Base-by-base conservation (phyloP, 768 basidiomycete species). In the Suillus ampliporus region DNA sequence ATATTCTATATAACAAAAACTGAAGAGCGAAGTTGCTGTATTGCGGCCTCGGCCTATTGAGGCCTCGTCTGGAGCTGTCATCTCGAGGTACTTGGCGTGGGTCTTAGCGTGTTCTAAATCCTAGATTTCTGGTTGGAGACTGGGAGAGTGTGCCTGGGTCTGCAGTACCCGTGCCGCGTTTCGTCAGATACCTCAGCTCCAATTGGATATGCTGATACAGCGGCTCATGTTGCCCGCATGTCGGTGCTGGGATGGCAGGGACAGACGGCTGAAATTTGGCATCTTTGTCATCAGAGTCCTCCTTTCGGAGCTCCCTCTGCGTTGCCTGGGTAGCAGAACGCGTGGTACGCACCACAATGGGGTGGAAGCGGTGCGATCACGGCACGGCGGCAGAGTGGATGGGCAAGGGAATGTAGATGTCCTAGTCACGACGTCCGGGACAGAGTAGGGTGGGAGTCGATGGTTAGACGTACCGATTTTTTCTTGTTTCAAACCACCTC, bases 271-370 rank as follows among this genome's bases (percentile, higher is more conserved):
- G 5, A 6, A 51, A 13, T 13, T 51, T 31, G 19, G 28, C 31
- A 31, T 31, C 4, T 31, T 31, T 31, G 31, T 6, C 31, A 31
- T 31, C 31, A 50, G 47, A 48, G 26, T 10, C n/a, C 41, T 26
- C 23, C 47, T 48, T 28, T 26, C 15, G 26, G 26, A 48, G 26
- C 17, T 31, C 50, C 50, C 31, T 19, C 31, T 11, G 31, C 11
- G 50, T 51, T 34, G 28, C 50, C 50, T 51, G 31, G 50, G 50
- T 13, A 34, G 50, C 50, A 51, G 11, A n/a, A 19, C 10, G 50
- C 28, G 11, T n/a, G 28, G 9, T 50, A 11, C 9, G 50, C 19
- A 51, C 28, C 19, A 10, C 50, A 51, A n/a, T 31, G 31, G 28
- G 50, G 31, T 13, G 7, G 28, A 34, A 34, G 31, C 31, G 6